Percentiles rank a stretch among this genome's conserved stretches.
phyloP scores from a whole-genome alignment of 306 rosid species.

The Rosa lucieae region DNA sequence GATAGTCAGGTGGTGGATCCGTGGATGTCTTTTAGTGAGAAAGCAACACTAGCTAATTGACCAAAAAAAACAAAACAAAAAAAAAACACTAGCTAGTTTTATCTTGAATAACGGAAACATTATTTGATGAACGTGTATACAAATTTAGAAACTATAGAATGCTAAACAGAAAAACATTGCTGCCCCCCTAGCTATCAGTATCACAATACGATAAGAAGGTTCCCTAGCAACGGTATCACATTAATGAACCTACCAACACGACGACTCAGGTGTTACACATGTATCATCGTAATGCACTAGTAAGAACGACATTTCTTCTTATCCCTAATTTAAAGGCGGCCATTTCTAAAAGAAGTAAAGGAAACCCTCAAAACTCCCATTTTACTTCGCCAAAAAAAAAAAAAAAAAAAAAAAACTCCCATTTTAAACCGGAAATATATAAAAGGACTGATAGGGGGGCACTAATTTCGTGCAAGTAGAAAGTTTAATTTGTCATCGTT shows the following conservation, averaged over 20 bases:
- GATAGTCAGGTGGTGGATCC: background rate
- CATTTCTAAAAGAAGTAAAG: background rate
- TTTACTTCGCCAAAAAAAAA: background rate
- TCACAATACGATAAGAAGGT: background rate
- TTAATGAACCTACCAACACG: background rate
- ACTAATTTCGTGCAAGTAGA: background rate
- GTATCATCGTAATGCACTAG: background rate
- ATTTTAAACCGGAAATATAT: background rate
- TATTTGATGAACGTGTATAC: background rate
- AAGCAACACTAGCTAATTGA: background rate
- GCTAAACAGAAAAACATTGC: background rate
- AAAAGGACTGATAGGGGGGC: background rate
- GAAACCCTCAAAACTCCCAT: background rate
- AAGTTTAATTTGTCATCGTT: background rate
- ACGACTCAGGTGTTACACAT: background rate
- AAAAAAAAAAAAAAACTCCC: too few species aligned
- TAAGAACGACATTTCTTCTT: background rate
- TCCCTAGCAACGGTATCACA: background rate
- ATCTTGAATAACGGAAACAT: background rate
- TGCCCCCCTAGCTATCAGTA: background rate
- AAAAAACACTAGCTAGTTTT: background rate
- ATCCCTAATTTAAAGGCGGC: background rate
- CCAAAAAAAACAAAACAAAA: too few species aligned
- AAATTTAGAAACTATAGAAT: background rate
- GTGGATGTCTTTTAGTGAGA: background rate